phyloP scores from a whole-genome alignment of 2,329 filamentous ascomycete genomes.

The Fusarium sp. region DNA sequence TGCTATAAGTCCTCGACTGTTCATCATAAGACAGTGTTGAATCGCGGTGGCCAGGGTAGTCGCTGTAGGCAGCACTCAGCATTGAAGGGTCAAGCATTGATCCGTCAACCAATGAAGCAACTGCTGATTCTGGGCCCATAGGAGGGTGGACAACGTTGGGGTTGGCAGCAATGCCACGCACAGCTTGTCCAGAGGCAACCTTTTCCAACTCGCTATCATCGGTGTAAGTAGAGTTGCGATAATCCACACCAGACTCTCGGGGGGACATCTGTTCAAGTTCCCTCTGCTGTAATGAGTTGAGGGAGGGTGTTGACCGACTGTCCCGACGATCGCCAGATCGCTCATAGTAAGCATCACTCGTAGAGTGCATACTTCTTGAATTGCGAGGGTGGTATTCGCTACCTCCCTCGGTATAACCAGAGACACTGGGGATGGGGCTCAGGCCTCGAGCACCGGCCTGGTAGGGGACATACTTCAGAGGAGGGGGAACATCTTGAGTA shows the following conservation, averaged over 20 bases:
- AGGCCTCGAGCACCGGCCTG: constrained; percentile 77
- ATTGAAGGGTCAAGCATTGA: constrained; percentile 77
- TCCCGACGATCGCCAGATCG: constrained; percentile 58
- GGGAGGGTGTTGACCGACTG: constrained; percentile 53
- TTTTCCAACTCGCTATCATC: constrained; percentile 70
- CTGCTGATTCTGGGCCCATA: constrained; percentile 84
- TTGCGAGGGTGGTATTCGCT: constrained; percentile 70
- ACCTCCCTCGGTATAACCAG: constrained; percentile 81
- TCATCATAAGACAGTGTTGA: constrained; percentile 53
- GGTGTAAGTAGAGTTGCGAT: constrained; percentile 63
- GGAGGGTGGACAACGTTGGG: constrained; percentile 80
- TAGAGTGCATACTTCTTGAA: constrained; percentile 63
- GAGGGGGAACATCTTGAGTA: constrained; percentile 72
- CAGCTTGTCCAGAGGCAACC: constrained; percentile 74
- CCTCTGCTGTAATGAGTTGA: constrained; percentile 57
- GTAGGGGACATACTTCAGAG: constrained; percentile 75
- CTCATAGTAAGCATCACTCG: constrained; percentile 69
- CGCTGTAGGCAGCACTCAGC: constrained; percentile 67
- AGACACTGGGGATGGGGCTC: constrained; percentile 93
- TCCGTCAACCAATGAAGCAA: constrained; percentile 86
- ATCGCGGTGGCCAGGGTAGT: constrained; percentile 58
- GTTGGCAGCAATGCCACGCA: constrained; percentile 78
- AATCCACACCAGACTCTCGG: constrained; percentile 68
- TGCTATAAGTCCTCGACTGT: constrained; percentile 49
- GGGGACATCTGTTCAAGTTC: constrained; percentile 66